Evolutionary conservation across 768 basidiomycete genomes (phyloP), one percentile per base, ranked within the genome.

Genomic region (Lenzites betulinus): DNA sequence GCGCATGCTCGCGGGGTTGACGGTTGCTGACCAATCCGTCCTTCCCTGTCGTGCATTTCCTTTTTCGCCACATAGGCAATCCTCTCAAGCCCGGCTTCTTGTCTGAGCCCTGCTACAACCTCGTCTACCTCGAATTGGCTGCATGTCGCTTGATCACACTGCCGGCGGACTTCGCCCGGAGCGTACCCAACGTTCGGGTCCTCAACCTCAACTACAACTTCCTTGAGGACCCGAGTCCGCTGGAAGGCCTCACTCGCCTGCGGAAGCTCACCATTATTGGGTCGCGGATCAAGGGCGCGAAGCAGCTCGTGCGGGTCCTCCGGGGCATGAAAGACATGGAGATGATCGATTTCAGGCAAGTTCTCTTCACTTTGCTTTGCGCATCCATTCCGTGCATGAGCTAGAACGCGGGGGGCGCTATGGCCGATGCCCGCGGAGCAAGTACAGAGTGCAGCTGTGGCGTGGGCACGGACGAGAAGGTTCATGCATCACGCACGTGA

Each of bases 151-250:
- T 98, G 63, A 87, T 85, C 36, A 67, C 67, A 54, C 83, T 97
- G 50, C 95, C 95, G n/a, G 68, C 73, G 65, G 81, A 84, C 42
- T 77, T 97, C 66, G 81, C 82, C 54, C 70, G 70, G 47, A 75
- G 90, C 56, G 77, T 87, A 49, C 96, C 97, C 33, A 97, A 95
- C 74, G 75, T 98, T 69, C 87, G 94, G 55, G 88, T 88, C 60
- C 78, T 98, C 75, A 98, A 98, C 79, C 83, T 98, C 65, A 96
- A 98, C 80, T 96, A 97, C 80, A 98, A 98, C 74, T 98, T 95
- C 74, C 71, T 98, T 72, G 86, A 94, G 67, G 87, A 91, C 68
- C 75, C 84, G 54, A 74, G 81, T 64, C 75, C 78, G 51, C 78
- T 99, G 58, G 81, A 82, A 52, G 93, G 91, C 13, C 79, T 98